Evolutionary conservation across 352 stramenopile genomes (phyloP).

Genomic region (Phytophthora quininea): DNA sequence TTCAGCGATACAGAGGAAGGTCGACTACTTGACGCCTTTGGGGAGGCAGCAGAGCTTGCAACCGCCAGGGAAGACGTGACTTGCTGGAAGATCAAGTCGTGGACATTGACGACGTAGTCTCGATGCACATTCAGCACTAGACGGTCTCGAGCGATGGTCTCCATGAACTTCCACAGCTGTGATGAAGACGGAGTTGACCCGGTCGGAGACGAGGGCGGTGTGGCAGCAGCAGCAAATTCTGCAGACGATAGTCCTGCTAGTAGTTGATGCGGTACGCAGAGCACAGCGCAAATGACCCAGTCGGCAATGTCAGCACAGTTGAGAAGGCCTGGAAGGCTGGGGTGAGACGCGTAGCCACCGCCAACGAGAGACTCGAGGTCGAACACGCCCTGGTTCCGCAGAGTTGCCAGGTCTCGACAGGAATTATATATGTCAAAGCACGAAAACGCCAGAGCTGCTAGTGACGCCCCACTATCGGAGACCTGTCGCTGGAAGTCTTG

Average conservation of each 20-base stretch:
- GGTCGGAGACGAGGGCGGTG: slow-evolving; percentile 1
- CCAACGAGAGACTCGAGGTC: slow-evolving; percentile 49
- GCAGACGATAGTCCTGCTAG: too few relatives aligned
- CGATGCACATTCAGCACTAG: slow-evolving; percentile 53
- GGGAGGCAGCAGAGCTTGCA: slow-evolving; percentile 6
- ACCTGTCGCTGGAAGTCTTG: slow-evolving; percentile 60
- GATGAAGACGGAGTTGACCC: slow-evolving; percentile 14
- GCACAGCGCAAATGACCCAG: slow-evolving; percentile 63
- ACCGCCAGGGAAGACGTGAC: slow-evolving; percentile 38
- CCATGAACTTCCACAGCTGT: slow-evolving; percentile 63
- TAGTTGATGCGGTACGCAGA: slow-evolving; percentile 57
- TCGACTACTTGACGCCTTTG: slow-evolving; percentile 8
- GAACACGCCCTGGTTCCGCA: slow-evolving; percentile 58
- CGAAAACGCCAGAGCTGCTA: slow-evolving; percentile 54
- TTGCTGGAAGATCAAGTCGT: slow-evolving; percentile 68
- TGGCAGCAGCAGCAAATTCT: too few relatives aligned
- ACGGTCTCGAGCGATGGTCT: slow-evolving; percentile 53
- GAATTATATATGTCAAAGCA: slow-evolving; percentile 56
- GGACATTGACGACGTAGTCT: slow-evolving; percentile 54
- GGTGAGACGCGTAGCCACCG: slow-evolving; percentile 33
- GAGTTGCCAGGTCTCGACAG: slow-evolving; percentile 53
- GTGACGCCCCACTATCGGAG: slow-evolving; percentile 20
- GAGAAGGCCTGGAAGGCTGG: slow-evolving; percentile 29
- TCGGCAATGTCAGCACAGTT: slow-evolving; percentile 31
- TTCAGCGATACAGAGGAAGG: slow-evolving; percentile 34